Conservation (phyloP, 139 green algal species). For the Desmodesmus armatus region DNA sequence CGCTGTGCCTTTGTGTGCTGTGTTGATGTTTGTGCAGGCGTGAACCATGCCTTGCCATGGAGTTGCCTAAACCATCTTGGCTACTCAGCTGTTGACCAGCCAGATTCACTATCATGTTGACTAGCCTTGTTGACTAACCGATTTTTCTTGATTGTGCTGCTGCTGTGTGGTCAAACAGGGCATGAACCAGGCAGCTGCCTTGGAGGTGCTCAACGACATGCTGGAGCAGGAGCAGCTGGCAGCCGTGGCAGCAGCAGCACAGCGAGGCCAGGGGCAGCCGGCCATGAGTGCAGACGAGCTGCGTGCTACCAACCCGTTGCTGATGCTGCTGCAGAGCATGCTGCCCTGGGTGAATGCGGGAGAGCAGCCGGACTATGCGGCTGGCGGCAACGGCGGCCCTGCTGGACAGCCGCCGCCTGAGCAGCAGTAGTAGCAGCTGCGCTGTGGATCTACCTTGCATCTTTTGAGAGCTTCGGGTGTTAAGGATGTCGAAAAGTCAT, state of each 20-base stretch:
- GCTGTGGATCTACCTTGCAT: no score
- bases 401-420: not conserved
- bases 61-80: not conserved
- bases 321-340: constrained; percentile 80
- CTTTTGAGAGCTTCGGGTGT: no score
- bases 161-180: constrained; percentile 8
- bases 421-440: not conserved
- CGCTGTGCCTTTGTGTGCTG: constrained; percentile 17
- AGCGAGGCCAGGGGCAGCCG: not conserved
- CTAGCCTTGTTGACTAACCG: not conserved
- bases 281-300: constrained; percentile 66
- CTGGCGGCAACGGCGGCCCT: constrained; percentile 26
- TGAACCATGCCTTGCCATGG: not conserved
- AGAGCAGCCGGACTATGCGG: constrained; percentile 69
- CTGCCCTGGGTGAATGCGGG: constrained; percentile 85
- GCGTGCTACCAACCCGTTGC: constrained; percentile 66
- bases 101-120: not conserved
- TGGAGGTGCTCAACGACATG: constrained; percentile 17
- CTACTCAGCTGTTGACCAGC: not conserved
- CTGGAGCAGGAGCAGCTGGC: constrained; percentile 34
- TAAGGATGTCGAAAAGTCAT: no score
- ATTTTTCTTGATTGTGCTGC: not conserved
- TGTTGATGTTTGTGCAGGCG: not conserved
- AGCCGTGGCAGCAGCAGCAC: not conserved
- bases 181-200: not conserved